These are phyloP conservation scores for Saccharomycopsis fermentans DNA, from an alignment of 805 yeast genomes.

Conservation along the genomic window DNA sequence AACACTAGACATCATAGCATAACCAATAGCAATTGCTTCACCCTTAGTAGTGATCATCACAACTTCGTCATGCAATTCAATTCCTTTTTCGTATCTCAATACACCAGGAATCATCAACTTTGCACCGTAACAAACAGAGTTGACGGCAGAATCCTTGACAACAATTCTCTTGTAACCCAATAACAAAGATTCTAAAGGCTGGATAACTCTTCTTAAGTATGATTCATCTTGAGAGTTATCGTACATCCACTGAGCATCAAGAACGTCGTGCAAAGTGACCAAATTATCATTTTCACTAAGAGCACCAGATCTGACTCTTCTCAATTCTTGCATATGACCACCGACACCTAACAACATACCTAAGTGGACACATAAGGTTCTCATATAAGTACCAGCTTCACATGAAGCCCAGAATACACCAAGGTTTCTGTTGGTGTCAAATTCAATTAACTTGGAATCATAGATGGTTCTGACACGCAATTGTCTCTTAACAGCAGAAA, in stretches of 20 bases:
- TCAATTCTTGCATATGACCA: conserved; percentile 99
- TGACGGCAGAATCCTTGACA: conserved; percentile 90
- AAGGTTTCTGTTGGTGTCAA: conserved; percentile 91
- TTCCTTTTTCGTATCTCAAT: conserved; percentile 94
- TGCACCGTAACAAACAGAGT: conserved; percentile 98
- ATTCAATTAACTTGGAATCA: conserved; percentile 91
- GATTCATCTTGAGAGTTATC: conserved; percentile 97
- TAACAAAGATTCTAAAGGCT: conserved; percentile 88
- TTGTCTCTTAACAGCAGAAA: conserved; percentile 98
- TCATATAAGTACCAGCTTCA: conserved; percentile 99
- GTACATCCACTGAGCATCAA: conserved; percentile 97
- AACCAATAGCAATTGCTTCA: conserved; percentile 97
- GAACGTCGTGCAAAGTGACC: conserved; percentile 93
- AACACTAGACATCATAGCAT: conserved; percentile 98
- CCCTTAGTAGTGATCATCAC: conserved; percentile 98
- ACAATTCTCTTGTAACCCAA: conserved; percentile 96
- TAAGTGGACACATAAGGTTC: conserved; percentile 96
- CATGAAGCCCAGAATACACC: conserved; percentile 99
- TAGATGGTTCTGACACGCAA: conserved; percentile 96
- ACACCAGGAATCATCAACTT: conserved; percentile 98
- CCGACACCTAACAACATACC: conserved; percentile 98
- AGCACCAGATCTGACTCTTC: conserved; percentile 98
- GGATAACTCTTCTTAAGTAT: conserved; percentile 84
- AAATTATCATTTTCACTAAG: conserved; percentile 79
- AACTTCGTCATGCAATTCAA: conserved; percentile 94